Evolutionary conservation across 352 stramenopile species (phyloP).

Genomic region (Phytophthora melonis): DNA sequence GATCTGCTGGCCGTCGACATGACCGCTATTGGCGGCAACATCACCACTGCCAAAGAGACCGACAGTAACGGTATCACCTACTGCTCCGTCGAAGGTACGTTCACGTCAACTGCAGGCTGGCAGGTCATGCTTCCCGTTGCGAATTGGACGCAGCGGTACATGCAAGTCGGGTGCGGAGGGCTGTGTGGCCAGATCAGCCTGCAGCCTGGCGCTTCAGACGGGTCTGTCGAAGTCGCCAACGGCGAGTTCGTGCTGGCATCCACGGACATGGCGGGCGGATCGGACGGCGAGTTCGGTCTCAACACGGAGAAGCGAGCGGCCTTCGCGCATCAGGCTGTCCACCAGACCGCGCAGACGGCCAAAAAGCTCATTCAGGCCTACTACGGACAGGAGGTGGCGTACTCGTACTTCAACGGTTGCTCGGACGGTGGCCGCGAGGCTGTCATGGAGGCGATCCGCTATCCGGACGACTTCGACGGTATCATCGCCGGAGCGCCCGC

Average conservation of each 20-base stretch:
- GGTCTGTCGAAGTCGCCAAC: slow-evolving; percentile 33
- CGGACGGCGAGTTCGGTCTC: slow-evolving; percentile 44
- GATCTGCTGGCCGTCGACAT: slow-evolving; percentile 40
- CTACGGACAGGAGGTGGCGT: slow-evolving; percentile 47
- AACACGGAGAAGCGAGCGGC: slow-evolving; percentile 37
- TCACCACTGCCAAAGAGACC: slow-evolving; percentile 35
- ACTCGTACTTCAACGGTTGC: slow-evolving; percentile 60
- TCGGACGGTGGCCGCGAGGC: slow-evolving; percentile 53
- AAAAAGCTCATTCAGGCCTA: slow-evolving; percentile 54
- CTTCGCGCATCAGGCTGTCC: slow-evolving; percentile 53
- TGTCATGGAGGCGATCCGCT: slow-evolving; percentile 51
- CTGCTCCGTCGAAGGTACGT: slow-evolving; percentile 39
- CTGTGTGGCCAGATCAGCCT: slow-evolving; percentile 49
- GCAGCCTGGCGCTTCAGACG: slow-evolving; percentile 33
- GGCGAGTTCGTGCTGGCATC: slow-evolving; percentile 43
- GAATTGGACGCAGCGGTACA: slow-evolving; percentile 57
- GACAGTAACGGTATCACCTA: slow-evolving; percentile 39
- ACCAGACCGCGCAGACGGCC: slow-evolving; percentile 44
- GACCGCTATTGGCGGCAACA: slow-evolving; percentile 38
- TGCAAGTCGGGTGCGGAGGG: slow-evolving; percentile 50
- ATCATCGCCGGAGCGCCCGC: slow-evolving; percentile 51
- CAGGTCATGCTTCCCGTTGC: slow-evolving; percentile 44
- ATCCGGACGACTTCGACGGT: slow-evolving; percentile 52
- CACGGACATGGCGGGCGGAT: slow-evolving; percentile 47
- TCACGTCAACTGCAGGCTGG: slow-evolving; percentile 30